Percentiles rank a stretch among this genome's conserved stretches.
These are phyloP conservation scores for Pseudogymnoascus sp. DNA, from an alignment of 2,329 filamentous ascomycete species.

Conservation along the genomic window DNA sequence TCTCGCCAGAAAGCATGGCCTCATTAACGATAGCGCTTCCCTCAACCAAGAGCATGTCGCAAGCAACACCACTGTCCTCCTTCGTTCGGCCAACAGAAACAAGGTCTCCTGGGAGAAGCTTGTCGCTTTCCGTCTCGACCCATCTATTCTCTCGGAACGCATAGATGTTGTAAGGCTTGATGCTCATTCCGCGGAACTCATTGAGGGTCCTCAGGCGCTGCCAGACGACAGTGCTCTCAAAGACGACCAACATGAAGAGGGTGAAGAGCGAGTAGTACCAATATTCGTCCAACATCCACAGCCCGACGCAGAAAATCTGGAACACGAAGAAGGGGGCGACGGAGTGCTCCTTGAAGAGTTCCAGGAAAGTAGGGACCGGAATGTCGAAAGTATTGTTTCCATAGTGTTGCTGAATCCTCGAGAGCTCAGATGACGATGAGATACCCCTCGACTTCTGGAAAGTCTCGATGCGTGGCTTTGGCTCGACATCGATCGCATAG, in stretches of 20 bases:
- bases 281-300: conserved; percentile 99
- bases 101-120: conserved; percentile 85
- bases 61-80: conserved; percentile 93
- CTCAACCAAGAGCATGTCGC: conserved; percentile 92
- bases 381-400: conserved; percentile 96
- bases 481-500: conserved; percentile 78
- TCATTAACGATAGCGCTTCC: conserved; percentile 97
- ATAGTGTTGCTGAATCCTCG: conserved; percentile 82
- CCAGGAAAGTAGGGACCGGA: conserved; percentile 87
- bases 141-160: conserved; percentile 83
- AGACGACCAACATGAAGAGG: conserved; percentile 93
- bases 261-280: conserved; percentile 99
- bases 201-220: conserved; percentile 91
- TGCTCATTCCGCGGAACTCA: conserved; percentile 98
- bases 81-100: conserved; percentile 90
- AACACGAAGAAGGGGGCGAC: conserved; percentile 99
- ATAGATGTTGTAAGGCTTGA: conserved; percentile 94
- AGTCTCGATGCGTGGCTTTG: conserved; percentile 67
- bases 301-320: conserved; percentile 94
- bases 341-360: conserved; percentile 96
- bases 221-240: conserved; percentile 98
- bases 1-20: conserved; percentile 97
- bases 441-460: conserved; percentile 81
- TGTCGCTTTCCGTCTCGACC: conserved; percentile 82
- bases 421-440: conserved; percentile 64